Base-by-base conservation (phyloP, 768 basidiomycete species). In the Lactarius pseudohatsudake region DNA sequence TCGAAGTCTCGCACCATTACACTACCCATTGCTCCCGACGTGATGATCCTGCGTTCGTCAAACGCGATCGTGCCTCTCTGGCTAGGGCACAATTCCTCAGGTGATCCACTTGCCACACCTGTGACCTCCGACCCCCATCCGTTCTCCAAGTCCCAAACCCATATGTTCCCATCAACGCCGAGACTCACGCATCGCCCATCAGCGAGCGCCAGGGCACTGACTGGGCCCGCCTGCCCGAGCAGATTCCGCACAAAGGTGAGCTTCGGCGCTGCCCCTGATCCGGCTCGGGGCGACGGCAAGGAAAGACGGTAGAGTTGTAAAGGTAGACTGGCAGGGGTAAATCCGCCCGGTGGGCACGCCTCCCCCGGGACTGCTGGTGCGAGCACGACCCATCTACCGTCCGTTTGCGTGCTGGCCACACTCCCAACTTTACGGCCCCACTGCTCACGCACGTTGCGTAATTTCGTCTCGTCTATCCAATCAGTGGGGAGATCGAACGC, bases 81-180 rank as follows among this genome's bases (percentile, higher is more conserved):
- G 0, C 61, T 4, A 16, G 57, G 22, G 36, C 38, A 20, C 62
- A 47, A 38, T 62, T 36, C 20, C 65, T 54, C 30, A 57, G 65
- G 11, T 72, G 73, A 30, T 82, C 59, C 76, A 71, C 81, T 61
- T 71, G 38, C 71, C 59, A 56, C 5, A 64, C 50, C 0, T 67
- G 72, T 73, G 7, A 82, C 77, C 70, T 79, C 79, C 13, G 75
- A 72, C 53, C 79, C 76, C 32, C 76, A 74, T 26, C 78, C 81
- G 13, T 80, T 82, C 74, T 94, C 92, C 38, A 94, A 79, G 76
- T 94, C 92, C 92, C 92, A 94, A 3, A 91, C 89, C 89, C 90
- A 92, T 53, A 94, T 82, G 71, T 84, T 84, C 47, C 90, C 90
- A 73, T 91, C 86, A 40, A 76, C 76, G 10, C 88, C 85, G 22